phyloP scores from a whole-genome alignment of 352 stramenopile species.

The Globisporangium abappressorium region DNA sequence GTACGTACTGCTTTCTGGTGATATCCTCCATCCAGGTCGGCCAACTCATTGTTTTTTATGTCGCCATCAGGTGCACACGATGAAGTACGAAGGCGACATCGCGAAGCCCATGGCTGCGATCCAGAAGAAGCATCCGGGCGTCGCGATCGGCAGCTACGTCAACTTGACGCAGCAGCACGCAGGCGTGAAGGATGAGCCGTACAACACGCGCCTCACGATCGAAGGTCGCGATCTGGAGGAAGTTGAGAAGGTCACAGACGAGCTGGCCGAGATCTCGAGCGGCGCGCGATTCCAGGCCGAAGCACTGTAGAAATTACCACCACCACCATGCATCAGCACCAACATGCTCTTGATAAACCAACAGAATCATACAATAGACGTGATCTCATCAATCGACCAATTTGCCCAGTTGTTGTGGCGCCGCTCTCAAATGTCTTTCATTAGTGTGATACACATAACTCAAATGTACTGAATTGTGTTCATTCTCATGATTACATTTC shows the following conservation, averaged over 20 bases:
- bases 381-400: neutral
- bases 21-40: too few relatives aligned
- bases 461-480: neutral
- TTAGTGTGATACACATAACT: neutral
- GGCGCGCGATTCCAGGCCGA: conserved; percentile 21
- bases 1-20: conserved; percentile 37
- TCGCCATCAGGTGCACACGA: conserved; percentile 52
- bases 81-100: conserved; percentile 67
- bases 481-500: neutral
- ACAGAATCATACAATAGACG: neutral
- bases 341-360: neutral
- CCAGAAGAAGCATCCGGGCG: conserved; percentile 60
- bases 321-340: neutral
- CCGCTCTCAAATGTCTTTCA: neutral
- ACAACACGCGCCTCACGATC: conserved; percentile 69
- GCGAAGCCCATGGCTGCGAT: conserved; percentile 57
- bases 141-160: conserved; percentile 83
- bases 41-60: too few relatives aligned
- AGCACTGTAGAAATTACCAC: neutral
- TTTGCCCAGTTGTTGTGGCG: neutral
- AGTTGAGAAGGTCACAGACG: conserved; percentile 49
- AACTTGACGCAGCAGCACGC: conserved; percentile 71
- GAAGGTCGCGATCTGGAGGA: conserved; percentile 51
- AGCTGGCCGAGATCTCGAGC: conserved; percentile 29
- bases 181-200: conserved; percentile 47